phyloP scores from a whole-genome alignment of 495 filamentous ascomycete species.

The Penicillium soppii region DNA sequence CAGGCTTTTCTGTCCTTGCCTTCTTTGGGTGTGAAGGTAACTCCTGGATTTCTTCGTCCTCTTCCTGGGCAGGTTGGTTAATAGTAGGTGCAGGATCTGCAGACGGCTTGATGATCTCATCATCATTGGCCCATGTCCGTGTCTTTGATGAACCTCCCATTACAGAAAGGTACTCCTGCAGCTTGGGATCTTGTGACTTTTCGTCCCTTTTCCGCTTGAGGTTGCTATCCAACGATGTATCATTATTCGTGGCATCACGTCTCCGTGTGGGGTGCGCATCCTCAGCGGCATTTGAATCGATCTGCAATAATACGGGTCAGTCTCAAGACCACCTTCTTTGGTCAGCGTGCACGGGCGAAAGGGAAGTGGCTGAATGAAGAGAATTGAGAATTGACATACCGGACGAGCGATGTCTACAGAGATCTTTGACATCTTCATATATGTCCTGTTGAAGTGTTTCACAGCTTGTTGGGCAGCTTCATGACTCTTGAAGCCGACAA shows the following conservation, averaged over 20 bases:
- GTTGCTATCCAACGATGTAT: conserved; percentile 20
- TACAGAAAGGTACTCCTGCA: conserved; percentile 82
- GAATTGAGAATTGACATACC: conserved; percentile 48
- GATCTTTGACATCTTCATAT: conserved; percentile 96
- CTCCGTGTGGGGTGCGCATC: conserved; percentile 33
- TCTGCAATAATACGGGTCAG: conserved; percentile 43
- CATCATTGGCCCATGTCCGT: conserved; percentile 65
- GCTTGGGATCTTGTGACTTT: conserved; percentile 64
- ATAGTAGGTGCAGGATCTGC: conserved; percentile 18
- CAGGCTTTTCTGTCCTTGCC: conserved; percentile 27
- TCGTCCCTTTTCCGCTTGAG: conserved; percentile 60
- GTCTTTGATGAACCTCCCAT: conserved; percentile 71
- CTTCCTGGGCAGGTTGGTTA: conserved; percentile 26
- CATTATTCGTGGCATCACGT: conserved; percentile 27
- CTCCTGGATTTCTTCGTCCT: conserved; percentile 34
- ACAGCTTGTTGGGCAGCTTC: conserved; percentile 79
- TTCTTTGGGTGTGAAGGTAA: conserved; percentile 46
- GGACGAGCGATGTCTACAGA: conserved; percentile 85
- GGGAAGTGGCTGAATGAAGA: conserved; percentile 10
- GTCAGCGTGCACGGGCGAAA: conserved; percentile 43
- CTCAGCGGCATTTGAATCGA: conserved; percentile 38
- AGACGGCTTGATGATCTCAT: conserved; percentile 38
- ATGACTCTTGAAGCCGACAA: conserved; percentile 86
- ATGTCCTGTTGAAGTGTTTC: conserved; percentile 92
- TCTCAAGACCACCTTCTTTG: conserved; percentile 46